Base-by-base conservation (phyloP, 441 rosid species). In the Bocquillonia castaneifolia region DNA sequence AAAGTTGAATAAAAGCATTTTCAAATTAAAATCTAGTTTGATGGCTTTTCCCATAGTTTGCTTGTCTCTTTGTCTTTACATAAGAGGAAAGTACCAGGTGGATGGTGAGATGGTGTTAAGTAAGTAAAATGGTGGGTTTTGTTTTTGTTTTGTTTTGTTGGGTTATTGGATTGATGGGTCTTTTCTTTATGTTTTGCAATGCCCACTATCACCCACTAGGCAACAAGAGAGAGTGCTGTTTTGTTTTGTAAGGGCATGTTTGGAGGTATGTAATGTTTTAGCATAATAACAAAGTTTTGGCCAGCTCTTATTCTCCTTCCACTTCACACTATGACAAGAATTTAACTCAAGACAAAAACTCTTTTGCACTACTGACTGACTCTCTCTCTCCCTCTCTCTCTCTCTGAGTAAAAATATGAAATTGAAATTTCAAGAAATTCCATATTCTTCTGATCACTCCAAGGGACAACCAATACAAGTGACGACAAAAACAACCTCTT, bases 301-400 rank as follows among this genome's bases (percentile, higher is more conserved):
- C 88, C 89, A 79, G 72, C 85, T 81, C 78, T 80, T 80, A 79
- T 80, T 84, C 88, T 36, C 83, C 79, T 70, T 81, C 85, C 85
- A 77, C 74, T 65, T 39, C 78, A 64, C 67, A 31, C 64, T 12
- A 22, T 32, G 85, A 77, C 84, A 80, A 74, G 68, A 63, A 32
- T 23, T n/a, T n/a, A 68, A 47, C 64, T 67, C 61, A 28, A 67
- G 54, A 61, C 59, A 55, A 55, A 39, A 44, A 45, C n/a, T 45
- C 54, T 42, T 42, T 42, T 2, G 47, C 2, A 13, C 12, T 42
- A 54, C 28, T n/a, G n/a, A n/a, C n/a, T n/a, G n/a, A n/a, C n/a
- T n/a, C n/a, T n/a, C n/a, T n/a, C n/a, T n/a, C n/a, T n/a, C n/a
- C n/a, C n/a, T n/a, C n/a, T n/a, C n/a, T n/a, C n/a, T n/a, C n/a